Conservation (phyloP, 1,284 basidiomycete genomes). For the Boletus sp. region DNA sequence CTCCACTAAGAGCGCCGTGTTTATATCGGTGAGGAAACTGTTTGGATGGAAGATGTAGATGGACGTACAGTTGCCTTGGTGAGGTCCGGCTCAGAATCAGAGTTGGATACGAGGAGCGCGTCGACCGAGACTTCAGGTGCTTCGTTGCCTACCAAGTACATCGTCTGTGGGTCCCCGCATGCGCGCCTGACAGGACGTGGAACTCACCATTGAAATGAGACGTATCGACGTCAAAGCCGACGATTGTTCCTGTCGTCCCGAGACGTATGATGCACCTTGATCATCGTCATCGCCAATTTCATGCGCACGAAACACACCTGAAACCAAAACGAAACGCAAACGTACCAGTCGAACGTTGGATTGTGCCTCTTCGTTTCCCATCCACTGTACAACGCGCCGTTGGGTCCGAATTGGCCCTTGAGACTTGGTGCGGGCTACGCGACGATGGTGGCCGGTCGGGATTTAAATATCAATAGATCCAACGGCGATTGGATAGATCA, state of each 20-base stretch:
- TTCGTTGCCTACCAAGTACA: conserved; percentile 71
- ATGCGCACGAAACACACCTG: background rate
- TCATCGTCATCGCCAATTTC: background rate
- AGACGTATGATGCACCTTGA: conserved; percentile 86
- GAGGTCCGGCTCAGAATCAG: conserved; percentile 39
- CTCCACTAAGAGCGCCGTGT: conserved; percentile 57
- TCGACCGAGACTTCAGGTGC: conserved; percentile 78
- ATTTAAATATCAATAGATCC: background rate
- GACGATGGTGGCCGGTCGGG: background rate
- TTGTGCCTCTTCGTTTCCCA: conserved; percentile 96
- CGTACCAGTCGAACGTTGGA: conserved; percentile 83
- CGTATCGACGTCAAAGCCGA: conserved; percentile 95
- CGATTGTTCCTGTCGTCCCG: conserved; percentile 72
- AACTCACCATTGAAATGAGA: conserved; percentile 83
- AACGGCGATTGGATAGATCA: background rate
- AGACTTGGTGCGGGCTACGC: conserved; percentile 71
- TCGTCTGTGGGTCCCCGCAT: background rate
- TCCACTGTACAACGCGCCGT: conserved; percentile 91
- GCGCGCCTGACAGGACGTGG: background rate
- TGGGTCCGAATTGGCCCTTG: conserved; percentile 94
- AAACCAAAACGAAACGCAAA: conserved; percentile 3
- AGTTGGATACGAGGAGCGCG: conserved; percentile 49
- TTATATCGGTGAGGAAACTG: background rate
- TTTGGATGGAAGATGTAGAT: background rate
- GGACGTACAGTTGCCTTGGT: conserved; percentile 52